Percentiles rank a stretch among this genome's conserved stretches.
These are phyloP conservation scores for Trichoderma simmonsii DNA, from an alignment of 2,329 filamentous ascomycete species.

Conservation along the genomic window DNA sequence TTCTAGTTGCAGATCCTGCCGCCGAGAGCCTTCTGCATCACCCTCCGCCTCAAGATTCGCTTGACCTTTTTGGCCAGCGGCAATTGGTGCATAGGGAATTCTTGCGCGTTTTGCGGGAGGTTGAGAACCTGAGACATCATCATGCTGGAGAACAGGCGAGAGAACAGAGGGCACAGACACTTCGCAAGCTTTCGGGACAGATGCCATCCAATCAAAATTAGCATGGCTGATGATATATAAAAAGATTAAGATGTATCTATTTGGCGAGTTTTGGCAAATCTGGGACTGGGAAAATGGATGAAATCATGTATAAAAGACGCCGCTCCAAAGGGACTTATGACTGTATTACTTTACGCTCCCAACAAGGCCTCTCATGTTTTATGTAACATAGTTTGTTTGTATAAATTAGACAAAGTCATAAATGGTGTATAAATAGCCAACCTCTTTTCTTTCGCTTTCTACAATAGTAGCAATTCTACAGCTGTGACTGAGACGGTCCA, in stretches of 20 bases:
- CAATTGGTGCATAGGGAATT: conserved; percentile 33
- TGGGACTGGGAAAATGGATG: neutral
- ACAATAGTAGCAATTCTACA: neutral
- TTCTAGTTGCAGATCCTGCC: conserved; percentile 52
- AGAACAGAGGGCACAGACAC: conserved; percentile 19
- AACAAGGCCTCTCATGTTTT: neutral
- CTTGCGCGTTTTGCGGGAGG: conserved; percentile 31
- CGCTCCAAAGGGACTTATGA: neutral
- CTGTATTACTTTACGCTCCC: neutral
- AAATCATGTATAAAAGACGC: neutral
- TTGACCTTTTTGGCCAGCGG: conserved; percentile 21
- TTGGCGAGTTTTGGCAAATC: neutral
- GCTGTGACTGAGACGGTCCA: neutral
- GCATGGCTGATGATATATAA: neutral
- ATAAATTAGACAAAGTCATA: neutral
- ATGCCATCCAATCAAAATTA: neutral
- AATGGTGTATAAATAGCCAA: neutral
- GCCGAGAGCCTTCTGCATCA: conserved; percentile 36
- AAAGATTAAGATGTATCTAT: neutral
- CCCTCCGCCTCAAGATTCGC: conserved; percentile 14
- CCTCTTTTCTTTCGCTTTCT: neutral
- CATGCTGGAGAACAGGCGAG: conserved; percentile 17
- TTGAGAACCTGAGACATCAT: conserved; percentile 27
- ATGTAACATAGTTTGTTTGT: neutral
- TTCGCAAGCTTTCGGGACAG: conserved; percentile 15